Base-by-base conservation (phyloP, 1,284 basidiomycete species). In the Microbotryum scabiosae region DNA sequence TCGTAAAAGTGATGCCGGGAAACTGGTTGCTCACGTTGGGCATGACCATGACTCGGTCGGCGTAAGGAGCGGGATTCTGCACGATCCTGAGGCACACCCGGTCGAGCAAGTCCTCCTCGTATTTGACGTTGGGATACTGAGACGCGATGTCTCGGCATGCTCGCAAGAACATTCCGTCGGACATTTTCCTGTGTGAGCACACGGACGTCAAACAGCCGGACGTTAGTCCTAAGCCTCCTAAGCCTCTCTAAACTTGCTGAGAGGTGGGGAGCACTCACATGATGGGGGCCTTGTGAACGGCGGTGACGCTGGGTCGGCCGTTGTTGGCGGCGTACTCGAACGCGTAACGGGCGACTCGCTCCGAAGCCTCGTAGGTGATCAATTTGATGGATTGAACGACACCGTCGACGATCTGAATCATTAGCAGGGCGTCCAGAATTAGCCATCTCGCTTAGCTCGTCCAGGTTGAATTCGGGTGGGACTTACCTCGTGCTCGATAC, bases 321-420 rank as follows among this genome's bases (percentile, higher is more conserved):
- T 84, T 86, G 64, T 87, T 82, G 73, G 87, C 83, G 43, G 96
- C 96, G 74, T 97, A 97, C 78, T 97, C 84, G 84, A 99, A 99
- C 18, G 96, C 96, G 76, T 98, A 99, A 61, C 92, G 86, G 53
- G 96, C 94, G 59, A 99, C 94, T 63, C 96, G 90, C 78, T 97
- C 93, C 18, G 94, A 97, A 26, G 96, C 96, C 68, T 97, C 90
- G 85, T 93, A 94, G 46, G 96, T 99, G 76, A 98, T 98, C 63
- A 99, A 85, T 79, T 99, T 99, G 82, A 99, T 98, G 56, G 91
- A 97, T 78, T 99, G 96, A 49, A 99, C 96, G 65, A 99, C 96
- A 68, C 96, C 96, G 70, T 97, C 91, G 69, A 98, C 86, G 62
- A 96, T 82, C 73, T 76, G 57, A 4, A 5, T 9, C n/a, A 23